These are phyloP conservation scores for Daldinia bambusicola DNA, from an alignment of 495 filamentous ascomycete species.

Conservation along the genomic window DNA sequence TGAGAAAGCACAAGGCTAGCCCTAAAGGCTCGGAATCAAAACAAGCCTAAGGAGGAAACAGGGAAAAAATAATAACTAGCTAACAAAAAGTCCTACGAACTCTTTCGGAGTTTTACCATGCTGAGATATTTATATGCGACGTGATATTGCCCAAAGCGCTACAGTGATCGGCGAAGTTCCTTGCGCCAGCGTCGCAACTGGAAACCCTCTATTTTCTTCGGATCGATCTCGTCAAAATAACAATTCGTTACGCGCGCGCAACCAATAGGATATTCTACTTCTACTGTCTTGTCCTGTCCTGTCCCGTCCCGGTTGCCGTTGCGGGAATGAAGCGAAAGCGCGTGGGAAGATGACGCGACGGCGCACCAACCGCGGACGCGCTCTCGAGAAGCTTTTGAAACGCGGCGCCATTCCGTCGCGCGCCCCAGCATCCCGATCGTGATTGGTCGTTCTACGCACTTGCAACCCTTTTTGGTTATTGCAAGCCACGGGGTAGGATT, in stretches of 20 bases:
- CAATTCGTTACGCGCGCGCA: neutral
- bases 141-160: constrained; percentile 14
- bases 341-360: constrained; percentile 9
- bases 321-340: constrained; percentile 24
- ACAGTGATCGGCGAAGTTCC: constrained; percentile 29
- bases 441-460: constrained; percentile 35
- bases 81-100: constrained; percentile 1
- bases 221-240: constrained; percentile 33
- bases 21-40: constrained; percentile 20
- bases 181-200: constrained; percentile 17
- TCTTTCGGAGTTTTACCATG: constrained; percentile 22
- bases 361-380: constrained; percentile 29
- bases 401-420: constrained; percentile 36
- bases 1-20: constrained; percentile 26
- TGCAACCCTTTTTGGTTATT: constrained; percentile 15
- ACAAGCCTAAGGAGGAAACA: neutral
- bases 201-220: neutral
- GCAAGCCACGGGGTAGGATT: constrained; percentile 21
- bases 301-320: constrained; percentile 15
- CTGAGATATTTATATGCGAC: neutral
- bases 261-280: constrained; percentile 41
- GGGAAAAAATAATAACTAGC: constrained; percentile 1
- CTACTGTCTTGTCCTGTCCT: too few species aligned
- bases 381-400: constrained; percentile 31
- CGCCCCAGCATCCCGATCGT: neutral